Percentiles rank a stretch among this genome's conserved stretches.
These are phyloP conservation scores for Beauveria brongniartii DNA, from an alignment of 2,329 filamentous ascomycete genomes.

Conservation along the genomic window DNA sequence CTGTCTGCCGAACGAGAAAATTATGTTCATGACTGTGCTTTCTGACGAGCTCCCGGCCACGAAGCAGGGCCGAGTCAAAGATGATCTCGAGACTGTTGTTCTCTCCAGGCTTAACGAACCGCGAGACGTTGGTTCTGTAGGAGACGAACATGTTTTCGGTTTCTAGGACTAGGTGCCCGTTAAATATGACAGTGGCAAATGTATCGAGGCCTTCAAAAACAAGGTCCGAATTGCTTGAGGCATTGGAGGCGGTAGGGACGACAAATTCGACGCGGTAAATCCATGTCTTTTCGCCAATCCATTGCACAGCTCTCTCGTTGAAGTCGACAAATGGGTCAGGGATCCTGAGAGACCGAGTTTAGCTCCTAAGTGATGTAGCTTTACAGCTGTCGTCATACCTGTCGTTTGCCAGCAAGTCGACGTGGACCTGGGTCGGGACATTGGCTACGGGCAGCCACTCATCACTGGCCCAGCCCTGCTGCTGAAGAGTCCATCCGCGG, in stretches of 20 bases:
- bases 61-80: slow-evolving; percentile 47
- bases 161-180: slow-evolving; percentile 42
- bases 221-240: slow-evolving; percentile 31
- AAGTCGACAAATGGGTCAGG: slow-evolving; percentile 51
- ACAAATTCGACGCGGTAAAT: slow-evolving; percentile 46
- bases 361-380: background rate
- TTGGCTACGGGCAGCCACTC: slow-evolving; percentile 26
- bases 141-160: slow-evolving; percentile 59
- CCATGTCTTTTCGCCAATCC: slow-evolving; percentile 57
- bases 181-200: slow-evolving; percentile 49
- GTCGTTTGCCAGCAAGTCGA: slow-evolving; percentile 29
- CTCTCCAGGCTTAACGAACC: slow-evolving; percentile 25
- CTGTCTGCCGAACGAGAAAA: slow-evolving; percentile 16
- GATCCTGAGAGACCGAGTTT: slow-evolving; percentile 26
- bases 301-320: slow-evolving; percentile 52
- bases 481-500: slow-evolving; percentile 21
- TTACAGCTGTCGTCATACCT: slow-evolving; percentile 18
- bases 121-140: slow-evolving; percentile 44
- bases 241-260: slow-evolving; percentile 20
- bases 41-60: slow-evolving; percentile 43
- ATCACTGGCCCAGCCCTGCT: slow-evolving; percentile 18
- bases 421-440: slow-evolving; percentile 30
- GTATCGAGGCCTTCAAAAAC: slow-evolving; percentile 59
- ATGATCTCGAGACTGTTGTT: slow-evolving; percentile 45
- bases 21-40: slow-evolving; percentile 43